Evolutionary conservation across 257 asterid species (phyloP), one percentile per base, ranked within the genome.

Genomic region (Gynochthodes officinalis): DNA sequence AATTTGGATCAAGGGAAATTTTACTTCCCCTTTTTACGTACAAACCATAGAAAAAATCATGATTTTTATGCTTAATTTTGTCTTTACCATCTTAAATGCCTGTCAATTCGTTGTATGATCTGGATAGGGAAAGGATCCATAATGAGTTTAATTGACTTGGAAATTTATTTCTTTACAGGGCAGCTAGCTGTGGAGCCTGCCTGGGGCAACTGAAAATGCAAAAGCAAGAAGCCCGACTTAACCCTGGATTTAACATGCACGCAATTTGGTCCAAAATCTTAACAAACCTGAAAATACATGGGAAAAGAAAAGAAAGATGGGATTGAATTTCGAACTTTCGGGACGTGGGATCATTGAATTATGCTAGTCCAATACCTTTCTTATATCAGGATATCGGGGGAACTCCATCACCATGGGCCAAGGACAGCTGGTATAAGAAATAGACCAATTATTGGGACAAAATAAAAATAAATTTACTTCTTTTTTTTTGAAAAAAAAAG

Each of bases 351-450:
- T 21, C 67, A 53, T 53, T 49, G 53, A 40, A 50, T 12, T 25
- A 64, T 53, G 40, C 42, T 33, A 7, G 13, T 49, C n/a, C n/a
- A n/a, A 33, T 16, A 21, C 27, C 13, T 21, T 64, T 33, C 42
- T 37, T 39, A 64, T 12, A n/a, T 46, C 0, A 16, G 23, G 68
- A 14, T 32, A 37, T 32, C 7, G 30, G 32, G 43, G 32, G 33
- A n/a, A n/a, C n/a, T n/a, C n/a, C n/a, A n/a, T n/a, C n/a, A n/a
- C 59, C 70, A 44, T 79, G 87, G 88, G 54, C 83, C 87, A 68
- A 54, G 39, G 44, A 60, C 76, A 79, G 78, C 82, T 69, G 74
- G 78, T 46, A 14, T 55, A 67, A 65, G 60, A 77, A 79, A 55
- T 35, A 72, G 70, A 53, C 64, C 58, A 59, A 64, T 42, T 72